Base-by-base conservation (phyloP, 2,329 filamentous ascomycete genomes). In the Colletotrichum neosansevieriae region DNA sequence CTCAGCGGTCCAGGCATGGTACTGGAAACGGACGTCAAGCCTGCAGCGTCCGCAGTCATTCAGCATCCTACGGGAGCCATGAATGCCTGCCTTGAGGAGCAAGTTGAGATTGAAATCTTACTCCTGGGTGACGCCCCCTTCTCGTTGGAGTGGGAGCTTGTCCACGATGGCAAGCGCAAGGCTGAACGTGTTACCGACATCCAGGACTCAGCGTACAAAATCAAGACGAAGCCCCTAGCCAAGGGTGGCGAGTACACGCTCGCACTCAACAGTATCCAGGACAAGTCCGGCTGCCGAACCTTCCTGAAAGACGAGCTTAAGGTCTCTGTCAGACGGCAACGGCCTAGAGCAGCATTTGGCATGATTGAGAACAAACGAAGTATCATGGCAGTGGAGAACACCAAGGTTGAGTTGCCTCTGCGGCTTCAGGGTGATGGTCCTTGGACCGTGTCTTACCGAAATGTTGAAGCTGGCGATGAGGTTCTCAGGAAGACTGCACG, bases 191-290 rank as follows among this genome's bases (percentile, higher is more conserved):
- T 89, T 29, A 83, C 87, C 1, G 84, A 87, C 64, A 92, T 97
- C 63, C 83, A 89, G 24, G 83, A 82, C 2, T 83, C 88, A 57
- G 80, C 84, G 21, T 90, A 91, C 76, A 91, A 85, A 42, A 94
- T 99, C 76, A 88, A 88, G 71, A 98, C 95, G 0, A 87, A 91
- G 2, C 84, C 87, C 17, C 83, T 99, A 47, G 84, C 85, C 6
- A 91, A 92, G 76, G 96, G 96, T 68, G 96, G 96, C 62, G 94
- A 98, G 75, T 98, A 98, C 77, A 93, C 92, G 11, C 82, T 99
- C 68, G 91, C 94, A 53, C 84, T 99, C 69, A 94, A 91, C 60
- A 95, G 91, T 73, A 88, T 99, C 63, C 93, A 94, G 72, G 96
- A 99, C 76, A 91, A 88, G 76, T 91, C 93, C 64, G 92, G 91